These are phyloP conservation scores for Polyporus tsugae DNA, from an alignment of 1,284 basidiomycete species.

Conservation along the genomic window DNA sequence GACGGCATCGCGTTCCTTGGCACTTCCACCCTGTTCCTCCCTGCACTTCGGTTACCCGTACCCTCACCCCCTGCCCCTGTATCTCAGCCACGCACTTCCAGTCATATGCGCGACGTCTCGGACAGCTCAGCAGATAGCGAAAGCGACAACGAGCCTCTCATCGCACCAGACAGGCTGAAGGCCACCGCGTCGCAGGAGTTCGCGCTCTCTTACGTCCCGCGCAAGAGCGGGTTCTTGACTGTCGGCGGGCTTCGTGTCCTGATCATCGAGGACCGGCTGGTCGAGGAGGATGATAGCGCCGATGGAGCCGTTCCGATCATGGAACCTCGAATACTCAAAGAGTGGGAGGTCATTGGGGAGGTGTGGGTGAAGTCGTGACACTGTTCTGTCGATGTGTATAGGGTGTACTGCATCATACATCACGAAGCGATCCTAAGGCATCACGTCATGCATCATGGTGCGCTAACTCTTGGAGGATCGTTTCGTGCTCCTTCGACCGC, in stretches of 20 bases:
- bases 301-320: constrained; percentile 46
- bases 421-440: neutral
- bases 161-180: constrained; percentile 30
- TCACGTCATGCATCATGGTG: constrained; percentile 11
- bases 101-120: constrained; percentile 35
- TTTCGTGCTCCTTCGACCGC: constrained; percentile 31
- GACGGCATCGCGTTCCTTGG: constrained; percentile 57
- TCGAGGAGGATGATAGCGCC: constrained; percentile 52
- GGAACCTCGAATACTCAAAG: constrained; percentile 58
- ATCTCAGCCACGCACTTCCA: neutral
- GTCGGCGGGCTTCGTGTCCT: constrained; percentile 73
- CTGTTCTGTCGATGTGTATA: neutral
- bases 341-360: constrained; percentile 75
- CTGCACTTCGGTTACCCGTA: constrained; percentile 38
- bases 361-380: constrained; percentile 60
- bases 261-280: constrained; percentile 61
- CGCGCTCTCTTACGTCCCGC: constrained; percentile 64
- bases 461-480: constrained; percentile 25
- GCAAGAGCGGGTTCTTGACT: constrained; percentile 60
- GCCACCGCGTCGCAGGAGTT: constrained; percentile 56
- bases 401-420: neutral
- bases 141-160: constrained; percentile 44
- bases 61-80: constrained; percentile 3
- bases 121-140: constrained; percentile 39
- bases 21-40: constrained; percentile 58